Percentiles rank a stretch among this genome's conserved stretches.
phyloP scores from a whole-genome alignment of 2,329 filamentous ascomycete genomes.

The Thielaviopsis punctulata region DNA sequence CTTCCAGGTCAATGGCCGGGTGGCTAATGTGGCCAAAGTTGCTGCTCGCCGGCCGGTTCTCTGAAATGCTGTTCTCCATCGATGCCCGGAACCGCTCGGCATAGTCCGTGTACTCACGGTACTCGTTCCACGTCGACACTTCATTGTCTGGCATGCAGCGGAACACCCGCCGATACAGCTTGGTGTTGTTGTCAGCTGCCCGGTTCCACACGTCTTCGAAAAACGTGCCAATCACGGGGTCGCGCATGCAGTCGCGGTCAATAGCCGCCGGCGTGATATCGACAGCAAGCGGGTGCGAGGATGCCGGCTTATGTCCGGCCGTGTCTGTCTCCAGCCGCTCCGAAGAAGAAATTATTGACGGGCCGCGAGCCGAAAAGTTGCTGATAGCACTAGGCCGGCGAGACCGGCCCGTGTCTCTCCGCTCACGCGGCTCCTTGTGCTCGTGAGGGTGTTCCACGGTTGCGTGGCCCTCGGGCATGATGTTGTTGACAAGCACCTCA shows the following conservation, averaged over 20 bases:
- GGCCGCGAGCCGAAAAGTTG: not conserved
- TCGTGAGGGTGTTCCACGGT: conserved; percentile 35
- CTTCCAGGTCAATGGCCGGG: conserved; percentile 14
- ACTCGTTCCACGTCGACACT: conserved; percentile 83
- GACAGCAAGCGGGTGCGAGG: conserved; percentile 36
- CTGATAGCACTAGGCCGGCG: conserved; percentile 8
- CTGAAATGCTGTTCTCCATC: conserved; percentile 35
- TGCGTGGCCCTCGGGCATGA: conserved; percentile 46
- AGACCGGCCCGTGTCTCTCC: conserved; percentile 16
- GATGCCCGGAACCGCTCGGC: conserved; percentile 56
- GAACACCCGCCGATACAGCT: conserved; percentile 84
- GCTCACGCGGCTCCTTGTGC: conserved; percentile 17
- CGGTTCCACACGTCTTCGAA: conserved; percentile 77
- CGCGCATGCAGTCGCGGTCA: conserved; percentile 83
- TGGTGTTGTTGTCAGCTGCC: conserved; percentile 86
- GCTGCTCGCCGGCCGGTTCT: conserved; percentile 28
- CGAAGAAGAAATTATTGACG: not conserved
- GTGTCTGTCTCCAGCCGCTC: not conserved
- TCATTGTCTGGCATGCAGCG: conserved; percentile 94
- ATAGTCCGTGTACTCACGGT: conserved; percentile 70
- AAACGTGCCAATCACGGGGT: conserved; percentile 69
- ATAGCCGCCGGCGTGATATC: conserved; percentile 61
- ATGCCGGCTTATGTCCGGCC: not conserved
- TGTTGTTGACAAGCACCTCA: conserved; percentile 52
- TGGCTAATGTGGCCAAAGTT: conserved; percentile 21